These are phyloP conservation scores for Flammula alnicola DNA, from an alignment of 1,284 basidiomycete species.

Conservation along the genomic window DNA sequence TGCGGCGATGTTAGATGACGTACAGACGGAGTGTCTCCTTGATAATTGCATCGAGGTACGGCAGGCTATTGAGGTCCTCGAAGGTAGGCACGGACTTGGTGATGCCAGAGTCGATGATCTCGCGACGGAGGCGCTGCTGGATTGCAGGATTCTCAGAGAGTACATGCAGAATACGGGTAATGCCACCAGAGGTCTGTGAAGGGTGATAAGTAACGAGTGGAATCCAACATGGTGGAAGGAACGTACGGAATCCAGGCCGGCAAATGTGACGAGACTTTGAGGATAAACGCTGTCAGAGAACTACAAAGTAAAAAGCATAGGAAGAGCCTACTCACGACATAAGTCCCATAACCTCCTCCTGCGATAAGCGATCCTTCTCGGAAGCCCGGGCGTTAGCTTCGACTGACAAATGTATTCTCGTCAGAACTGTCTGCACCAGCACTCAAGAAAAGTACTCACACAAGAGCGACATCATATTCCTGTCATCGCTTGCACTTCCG, in stretches of 20 bases:
- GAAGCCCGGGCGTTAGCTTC: conserved; percentile 32
- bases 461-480: conserved; percentile 25
- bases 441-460: neutral
- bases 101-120: conserved; percentile 43
- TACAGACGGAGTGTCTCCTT: conserved; percentile 65
- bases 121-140: conserved; percentile 39
- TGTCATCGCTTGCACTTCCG: neutral
- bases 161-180: conserved; percentile 38
- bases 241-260: neutral
- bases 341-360: conserved; percentile 39
- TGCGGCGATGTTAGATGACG: neutral
- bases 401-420: neutral
- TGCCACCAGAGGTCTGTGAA: conserved; percentile 45
- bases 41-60: conserved; percentile 41
- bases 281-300: no score
- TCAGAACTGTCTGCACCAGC: neutral
- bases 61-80: conserved; percentile 76
- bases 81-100: conserved; percentile 45
- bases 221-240: conserved; percentile 41
- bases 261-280: no score
- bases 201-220: conserved; percentile 46
- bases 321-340: conserved; percentile 36
- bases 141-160: conserved; percentile 38
- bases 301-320: no score
- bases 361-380: conserved; percentile 31